These are phyloP conservation scores for Mucor indicus DNA, from an alignment of 371 early-diverging fungal species.

Conservation along the genomic window DNA sequence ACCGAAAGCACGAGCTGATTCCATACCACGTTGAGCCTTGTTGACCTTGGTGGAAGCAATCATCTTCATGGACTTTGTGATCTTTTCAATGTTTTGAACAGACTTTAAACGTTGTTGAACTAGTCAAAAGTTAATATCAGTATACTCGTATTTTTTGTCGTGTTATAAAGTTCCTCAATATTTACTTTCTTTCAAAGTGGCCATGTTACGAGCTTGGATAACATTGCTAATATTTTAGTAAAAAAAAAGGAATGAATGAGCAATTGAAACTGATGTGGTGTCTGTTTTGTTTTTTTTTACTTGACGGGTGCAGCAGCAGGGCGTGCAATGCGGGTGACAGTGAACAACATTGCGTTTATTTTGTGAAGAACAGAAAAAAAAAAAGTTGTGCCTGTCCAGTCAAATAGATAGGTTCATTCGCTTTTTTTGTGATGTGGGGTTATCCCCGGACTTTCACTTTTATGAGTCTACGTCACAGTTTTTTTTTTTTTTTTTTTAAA, in stretches of 20 bases:
- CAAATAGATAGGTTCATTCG: no score
- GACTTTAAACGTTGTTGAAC: constrained; percentile 96
- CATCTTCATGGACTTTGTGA: constrained; percentile 99
- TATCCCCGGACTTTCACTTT: constrained; percentile 6
- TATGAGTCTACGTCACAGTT: constrained; percentile 1
- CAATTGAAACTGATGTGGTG: neutral
- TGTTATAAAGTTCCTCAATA: neutral
- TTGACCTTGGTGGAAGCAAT: constrained; percentile 98
- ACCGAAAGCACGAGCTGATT: constrained; percentile 87
- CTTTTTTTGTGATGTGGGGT: neutral
- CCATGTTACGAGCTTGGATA: constrained; percentile 87
- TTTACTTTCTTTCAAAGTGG: constrained; percentile 90
- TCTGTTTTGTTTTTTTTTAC: neutral
- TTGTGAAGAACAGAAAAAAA: constrained; percentile 1
- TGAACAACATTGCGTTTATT: constrained; percentile 23
- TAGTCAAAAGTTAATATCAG: constrained; percentile 34
- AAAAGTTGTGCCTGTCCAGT: neutral
- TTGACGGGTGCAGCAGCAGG: constrained; percentile 24
- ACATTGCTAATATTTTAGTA: constrained; percentile 32
- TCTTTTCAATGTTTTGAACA: constrained; percentile 96
- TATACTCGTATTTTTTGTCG: neutral
- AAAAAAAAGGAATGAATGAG: neutral
- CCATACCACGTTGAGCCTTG: constrained; percentile 95
- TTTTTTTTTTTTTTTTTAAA: no score
- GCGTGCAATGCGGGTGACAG: constrained; percentile 38